phyloP scores from a whole-genome alignment of 192 early-diverging fungal genomes.

The Dissophora globulifera region DNA sequence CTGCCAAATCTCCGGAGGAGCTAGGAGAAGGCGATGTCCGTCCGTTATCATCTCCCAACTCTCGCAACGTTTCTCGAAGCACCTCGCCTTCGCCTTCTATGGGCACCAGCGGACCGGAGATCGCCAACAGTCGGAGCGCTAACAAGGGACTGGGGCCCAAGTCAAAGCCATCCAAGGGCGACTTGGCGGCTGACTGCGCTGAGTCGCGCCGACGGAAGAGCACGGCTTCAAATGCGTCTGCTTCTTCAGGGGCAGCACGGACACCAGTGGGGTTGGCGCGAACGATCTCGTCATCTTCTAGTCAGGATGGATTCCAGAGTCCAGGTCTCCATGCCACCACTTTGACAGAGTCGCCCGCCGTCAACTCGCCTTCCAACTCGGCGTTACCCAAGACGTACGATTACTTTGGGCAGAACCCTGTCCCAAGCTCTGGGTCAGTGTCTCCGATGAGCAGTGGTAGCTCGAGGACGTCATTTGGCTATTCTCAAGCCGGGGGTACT shows the following conservation, averaged over 20 bases:
- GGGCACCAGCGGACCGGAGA: slow-evolving; percentile 4
- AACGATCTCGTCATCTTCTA: slow-evolving; percentile 41
- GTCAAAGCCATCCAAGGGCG: slow-evolving; percentile 29
- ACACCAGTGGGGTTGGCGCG: slow-evolving; percentile 27
- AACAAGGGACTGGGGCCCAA: slow-evolving; percentile 28
- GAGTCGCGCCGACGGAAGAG: slow-evolving; percentile 43
- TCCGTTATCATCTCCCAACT: slow-evolving; percentile 25
- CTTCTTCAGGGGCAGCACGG: slow-evolving; percentile 14
- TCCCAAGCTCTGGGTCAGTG: slow-evolving; percentile 24
- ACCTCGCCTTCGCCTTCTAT: slow-evolving; percentile 32
- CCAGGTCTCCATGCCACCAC: slow-evolving; percentile 2
- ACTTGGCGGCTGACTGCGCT: slow-evolving; percentile 34
- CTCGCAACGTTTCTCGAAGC: slow-evolving; percentile 41
- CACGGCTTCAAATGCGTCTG: slow-evolving; percentile 21
- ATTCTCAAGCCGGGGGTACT: slow-evolving; percentile 8
- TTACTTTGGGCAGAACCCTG: slow-evolving; percentile 35
- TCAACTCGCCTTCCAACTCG: slow-evolving; percentile 27
- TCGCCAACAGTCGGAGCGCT: background rate
- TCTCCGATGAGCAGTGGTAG: slow-evolving; percentile 42
- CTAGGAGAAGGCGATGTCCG: slow-evolving; percentile 11
- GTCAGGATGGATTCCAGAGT: slow-evolving; percentile 47
- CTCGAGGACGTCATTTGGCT: slow-evolving; percentile 21
- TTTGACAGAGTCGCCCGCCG: slow-evolving; percentile 38
- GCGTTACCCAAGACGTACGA: slow-evolving; percentile 18
- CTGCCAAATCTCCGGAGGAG: slow-evolving; percentile 22